Evolutionary conservation across 2,329 filamentous ascomycete species (phyloP), one percentile per base, ranked within the genome.

Genomic region (Colletotrichum plurivorum): DNA sequence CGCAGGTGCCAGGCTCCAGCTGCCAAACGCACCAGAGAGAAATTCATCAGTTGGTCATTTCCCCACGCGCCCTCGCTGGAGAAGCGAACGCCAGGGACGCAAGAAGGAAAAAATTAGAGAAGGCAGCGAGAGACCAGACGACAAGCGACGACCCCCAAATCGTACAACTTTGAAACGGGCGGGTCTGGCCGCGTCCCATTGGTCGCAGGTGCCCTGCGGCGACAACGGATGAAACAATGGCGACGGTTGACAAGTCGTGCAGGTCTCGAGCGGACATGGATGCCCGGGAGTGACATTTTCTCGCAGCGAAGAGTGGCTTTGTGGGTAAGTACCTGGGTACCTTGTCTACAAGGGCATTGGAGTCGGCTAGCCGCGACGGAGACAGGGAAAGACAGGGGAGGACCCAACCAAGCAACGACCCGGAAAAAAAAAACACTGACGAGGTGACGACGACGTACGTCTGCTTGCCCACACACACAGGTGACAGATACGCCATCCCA

Each of bases 141-240:
- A 48, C 55, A 58, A 27, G 20, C 41, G 54, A 43, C 61, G 12
- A 52, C 27, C 20, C 48, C 49, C 66, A 55, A 69, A 66, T 66
- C 62, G 66, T 43, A 43, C 53, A n/a, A 60, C 55, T 49, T 48
- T 70, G 63, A 70, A 70, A 68, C 58, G 41, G 52, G 52, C 13
- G 41, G 41, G 46, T 22, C 46, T 48, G 18, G 20, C 9, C 22
- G 20, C 22, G 8, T 36, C 13, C 48, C 5, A 68, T 70, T 70
- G 67, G 67, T 10, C 13, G 36, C 18, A 13, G 25, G n/a, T 27
- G 45, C 25, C 39, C 22, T 49, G 25, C 18, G 45, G 52, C 46
- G 52, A 58, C 31, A 58, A 62, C 41, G 57, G 67, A 63, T 70
- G 63, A 70, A 70, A 70, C 67, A 63, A 36, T 36, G 60, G 41